Evolutionary conservation across 768 basidiomycete species (phyloP).

Genomic region (Podaxis carcinomalis): DNA sequence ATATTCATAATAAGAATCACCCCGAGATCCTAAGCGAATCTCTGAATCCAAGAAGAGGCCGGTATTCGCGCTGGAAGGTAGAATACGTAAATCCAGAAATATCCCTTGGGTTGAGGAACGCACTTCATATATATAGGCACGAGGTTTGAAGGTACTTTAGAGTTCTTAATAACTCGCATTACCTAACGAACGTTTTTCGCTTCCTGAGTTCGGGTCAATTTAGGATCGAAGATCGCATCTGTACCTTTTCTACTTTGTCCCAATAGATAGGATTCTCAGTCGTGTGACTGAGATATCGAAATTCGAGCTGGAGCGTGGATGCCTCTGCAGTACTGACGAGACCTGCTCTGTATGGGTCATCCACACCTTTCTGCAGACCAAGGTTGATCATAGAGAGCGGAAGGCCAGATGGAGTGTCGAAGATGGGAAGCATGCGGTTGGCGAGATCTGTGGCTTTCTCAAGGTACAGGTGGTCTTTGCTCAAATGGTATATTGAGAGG

Average conservation of each 20-base stretch:
- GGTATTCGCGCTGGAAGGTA: constrained; percentile 17
- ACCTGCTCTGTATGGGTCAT: constrained; percentile 54
- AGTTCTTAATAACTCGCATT: constrained; percentile 66
- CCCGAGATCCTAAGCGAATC: constrained; percentile 89
- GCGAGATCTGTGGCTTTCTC: constrained; percentile 79
- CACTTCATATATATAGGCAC: constrained; percentile 85
- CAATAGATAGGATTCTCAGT: constrained; percentile 80
- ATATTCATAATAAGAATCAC: constrained; percentile 94
- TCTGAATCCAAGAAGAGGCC: constrained; percentile 57
- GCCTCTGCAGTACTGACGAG: constrained; percentile 83
- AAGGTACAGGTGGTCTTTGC: constrained; percentile 70
- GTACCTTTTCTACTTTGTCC: constrained; percentile 74
- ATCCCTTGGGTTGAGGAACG: constrained; percentile 4
- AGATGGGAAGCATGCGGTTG: constrained; percentile 76
- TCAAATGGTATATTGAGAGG: constrained; percentile 82
- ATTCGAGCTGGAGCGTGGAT: constrained; percentile 84
- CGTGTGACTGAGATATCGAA: constrained; percentile 77
- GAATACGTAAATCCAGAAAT: not conserved
- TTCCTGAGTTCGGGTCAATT: not conserved
- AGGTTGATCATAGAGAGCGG: constrained; percentile 80
- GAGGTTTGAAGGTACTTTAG: constrained; percentile 61
- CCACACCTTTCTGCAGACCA: constrained; percentile 50
- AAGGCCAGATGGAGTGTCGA: constrained; percentile 78
- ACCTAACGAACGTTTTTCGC: constrained; percentile 25
- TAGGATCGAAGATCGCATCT: not conserved